These are phyloP conservation scores for Alternaria postmessia DNA, from an alignment of 2,329 filamentous ascomycete genomes.

Conservation along the genomic window DNA sequence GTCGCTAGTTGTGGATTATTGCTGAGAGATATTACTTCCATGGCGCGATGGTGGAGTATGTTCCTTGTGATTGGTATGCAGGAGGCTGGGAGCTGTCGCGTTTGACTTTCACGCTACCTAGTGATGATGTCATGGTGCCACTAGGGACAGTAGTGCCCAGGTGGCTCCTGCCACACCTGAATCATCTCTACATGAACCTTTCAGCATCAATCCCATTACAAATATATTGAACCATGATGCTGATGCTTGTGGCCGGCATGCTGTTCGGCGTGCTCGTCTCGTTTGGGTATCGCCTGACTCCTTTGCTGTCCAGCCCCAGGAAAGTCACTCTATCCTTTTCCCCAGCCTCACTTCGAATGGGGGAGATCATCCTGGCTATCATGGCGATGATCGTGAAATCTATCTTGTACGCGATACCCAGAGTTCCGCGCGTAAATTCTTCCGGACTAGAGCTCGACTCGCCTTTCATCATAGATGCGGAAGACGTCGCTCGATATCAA, in stretches of 20 bases:
- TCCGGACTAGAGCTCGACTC: not conserved
- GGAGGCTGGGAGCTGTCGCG: not conserved
- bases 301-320: constrained; percentile 5
- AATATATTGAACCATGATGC: not conserved
- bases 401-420: not conserved
- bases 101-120: not conserved
- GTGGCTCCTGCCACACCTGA: not conserved
- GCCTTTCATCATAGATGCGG: constrained; percentile 7
- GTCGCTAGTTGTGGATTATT: not conserved
- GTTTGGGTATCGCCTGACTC: constrained; percentile 9
- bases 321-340: constrained; percentile 9
- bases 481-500: constrained; percentile 8
- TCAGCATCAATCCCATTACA: not conserved
- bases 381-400: constrained; percentile 7
- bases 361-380: constrained; percentile 12
- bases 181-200: not conserved
- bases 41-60: not conserved
- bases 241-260: not conserved
- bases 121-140: not conserved
- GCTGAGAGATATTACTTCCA: not conserved
- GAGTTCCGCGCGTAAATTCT: not conserved
- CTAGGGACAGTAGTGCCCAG: not conserved
- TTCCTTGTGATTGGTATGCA: not conserved
- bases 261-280: constrained; percentile 7
- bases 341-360: constrained; percentile 11